Evolutionary conservation across 352 stramenopile species (phyloP).

Genomic region (Thraustotheca clavata): DNA sequence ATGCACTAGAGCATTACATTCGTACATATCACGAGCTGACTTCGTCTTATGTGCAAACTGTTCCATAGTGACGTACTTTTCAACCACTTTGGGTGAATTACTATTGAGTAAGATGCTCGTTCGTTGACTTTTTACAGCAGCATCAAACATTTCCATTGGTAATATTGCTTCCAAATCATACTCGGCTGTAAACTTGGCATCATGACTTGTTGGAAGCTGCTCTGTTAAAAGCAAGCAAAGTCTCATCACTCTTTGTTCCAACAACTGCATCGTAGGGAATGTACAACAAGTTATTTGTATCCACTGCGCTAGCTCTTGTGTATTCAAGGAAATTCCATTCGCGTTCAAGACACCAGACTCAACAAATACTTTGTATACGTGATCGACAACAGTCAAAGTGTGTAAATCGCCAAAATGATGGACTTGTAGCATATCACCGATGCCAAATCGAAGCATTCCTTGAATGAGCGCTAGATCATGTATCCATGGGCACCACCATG

Average conservation of each 20-base stretch:
- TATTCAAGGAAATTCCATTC: not conserved
- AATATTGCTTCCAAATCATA: constrained; percentile 5
- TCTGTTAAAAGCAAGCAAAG: constrained; percentile 8
- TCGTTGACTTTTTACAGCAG: not conserved
- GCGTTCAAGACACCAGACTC: not conserved
- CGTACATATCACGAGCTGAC: constrained; percentile 3
- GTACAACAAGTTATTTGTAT: not conserved
- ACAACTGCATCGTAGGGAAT: constrained; percentile 8
- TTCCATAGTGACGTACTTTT: not conserved
- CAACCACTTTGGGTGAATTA: not conserved
- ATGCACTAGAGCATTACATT: too few species aligned
- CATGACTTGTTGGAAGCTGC: constrained; percentile 1
- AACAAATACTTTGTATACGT: constrained; percentile 9
- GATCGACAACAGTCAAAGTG: not conserved
- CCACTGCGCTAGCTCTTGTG: not conserved
- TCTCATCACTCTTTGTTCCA: constrained; percentile 16
- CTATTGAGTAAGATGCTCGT: not conserved
- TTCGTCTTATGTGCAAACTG: not conserved
- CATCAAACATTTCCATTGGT: constrained; percentile 15
- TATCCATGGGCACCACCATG: constrained; percentile 86
- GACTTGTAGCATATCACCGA: constrained; percentile 23
- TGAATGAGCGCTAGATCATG: constrained; percentile 73
- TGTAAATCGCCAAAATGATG: not conserved
- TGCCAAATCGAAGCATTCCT: constrained; percentile 67
- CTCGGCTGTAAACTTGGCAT: constrained; percentile 16